Evolutionary conservation across 2,329 filamentous ascomycete species (phyloP).

Genomic region (Fusarium sp.): DNA sequence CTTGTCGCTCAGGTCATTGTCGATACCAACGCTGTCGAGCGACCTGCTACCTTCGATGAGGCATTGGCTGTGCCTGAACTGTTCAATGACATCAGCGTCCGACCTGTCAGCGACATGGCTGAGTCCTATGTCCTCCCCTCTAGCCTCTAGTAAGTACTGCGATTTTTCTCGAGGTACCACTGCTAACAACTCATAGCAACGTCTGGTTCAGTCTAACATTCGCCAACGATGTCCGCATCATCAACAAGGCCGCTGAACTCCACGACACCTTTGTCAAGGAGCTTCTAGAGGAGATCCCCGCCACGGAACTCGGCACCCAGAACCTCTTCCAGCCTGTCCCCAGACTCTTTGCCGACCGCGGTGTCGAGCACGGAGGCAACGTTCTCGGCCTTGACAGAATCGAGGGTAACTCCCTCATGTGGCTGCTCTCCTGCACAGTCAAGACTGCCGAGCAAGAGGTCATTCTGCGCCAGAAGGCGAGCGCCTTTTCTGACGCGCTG

Average conservation of each 20-base stretch:
- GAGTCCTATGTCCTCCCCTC: slow-evolving; percentile 21
- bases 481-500: slow-evolving; percentile 22
- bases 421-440: slow-evolving; percentile 50
- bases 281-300: slow-evolving; percentile 40
- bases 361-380: slow-evolving; percentile 43
- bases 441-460: slow-evolving; percentile 46
- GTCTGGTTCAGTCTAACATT: slow-evolving; percentile 35
- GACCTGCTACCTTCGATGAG: slow-evolving; percentile 39
- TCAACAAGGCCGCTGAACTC: slow-evolving; percentile 44
- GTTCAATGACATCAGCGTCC: slow-evolving; percentile 31
- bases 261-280: slow-evolving; percentile 40
- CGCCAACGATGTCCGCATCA: slow-evolving; percentile 40
- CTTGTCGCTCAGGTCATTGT: slow-evolving; percentile 30
- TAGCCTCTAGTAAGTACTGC: slow-evolving; percentile 35
- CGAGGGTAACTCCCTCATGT: slow-evolving; percentile 48
- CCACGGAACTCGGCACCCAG: slow-evolving; percentile 41
- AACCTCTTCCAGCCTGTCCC: slow-evolving; percentile 47
- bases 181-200: slow-evolving; percentile 3
- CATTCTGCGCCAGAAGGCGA: slow-evolving; percentile 29
- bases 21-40: slow-evolving; percentile 29
- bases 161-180: too few species aligned
- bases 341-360: slow-evolving; percentile 34
- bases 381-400: slow-evolving; percentile 46
- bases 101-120: slow-evolving; percentile 18
- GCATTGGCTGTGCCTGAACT: slow-evolving; percentile 32